These are phyloP conservation scores for Kwoniella sp. DNA, from an alignment of 768 basidiomycete species.

Conservation along the genomic window DNA sequence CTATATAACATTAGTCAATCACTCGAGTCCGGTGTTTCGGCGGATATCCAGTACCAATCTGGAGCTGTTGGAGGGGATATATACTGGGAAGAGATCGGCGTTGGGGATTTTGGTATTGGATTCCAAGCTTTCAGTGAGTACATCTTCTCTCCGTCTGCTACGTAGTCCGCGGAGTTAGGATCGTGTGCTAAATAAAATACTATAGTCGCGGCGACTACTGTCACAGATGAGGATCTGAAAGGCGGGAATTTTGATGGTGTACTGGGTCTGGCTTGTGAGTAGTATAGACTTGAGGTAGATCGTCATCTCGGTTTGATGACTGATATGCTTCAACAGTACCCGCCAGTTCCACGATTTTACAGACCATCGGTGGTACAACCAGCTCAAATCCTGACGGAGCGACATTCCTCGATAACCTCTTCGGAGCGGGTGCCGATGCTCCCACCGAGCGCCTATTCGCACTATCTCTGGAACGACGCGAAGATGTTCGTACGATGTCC, in stretches of 20 bases:
- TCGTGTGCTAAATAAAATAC: background rate
- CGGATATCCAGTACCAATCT: slow-evolving; percentile 44
- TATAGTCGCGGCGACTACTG: slow-evolving; percentile 39
- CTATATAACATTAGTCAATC: slow-evolving; percentile 29
- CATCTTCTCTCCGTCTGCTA: no score
- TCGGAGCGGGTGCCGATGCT: slow-evolving; percentile 46
- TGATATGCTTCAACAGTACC: slow-evolving; percentile 29
- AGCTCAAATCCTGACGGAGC: slow-evolving; percentile 52
- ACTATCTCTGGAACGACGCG: slow-evolving; percentile 47
- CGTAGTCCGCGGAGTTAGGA: no score
- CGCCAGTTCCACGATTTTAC: slow-evolving; percentile 49
- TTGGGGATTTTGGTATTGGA: slow-evolving; percentile 50
- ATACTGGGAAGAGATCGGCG: slow-evolving; percentile 50
- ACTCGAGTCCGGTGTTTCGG: slow-evolving; percentile 33
- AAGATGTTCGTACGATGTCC: slow-evolving; percentile 50
- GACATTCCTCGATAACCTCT: slow-evolving; percentile 54
- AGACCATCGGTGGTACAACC: slow-evolving; percentile 48
- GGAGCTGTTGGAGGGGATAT: slow-evolving; percentile 45
- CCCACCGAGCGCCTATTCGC: slow-evolving; percentile 49
- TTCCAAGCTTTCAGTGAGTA: slow-evolving; percentile 53
- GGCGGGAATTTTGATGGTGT: slow-evolving; percentile 49
- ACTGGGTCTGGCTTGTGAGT: slow-evolving; percentile 49
- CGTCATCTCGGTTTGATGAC: background rate
- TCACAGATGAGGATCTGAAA: slow-evolving; percentile 47
- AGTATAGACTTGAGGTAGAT: background rate